These are phyloP conservation scores for Dichomitus squalens DNA, from an alignment of 1,284 basidiomycete species.

Conservation along the genomic window DNA sequence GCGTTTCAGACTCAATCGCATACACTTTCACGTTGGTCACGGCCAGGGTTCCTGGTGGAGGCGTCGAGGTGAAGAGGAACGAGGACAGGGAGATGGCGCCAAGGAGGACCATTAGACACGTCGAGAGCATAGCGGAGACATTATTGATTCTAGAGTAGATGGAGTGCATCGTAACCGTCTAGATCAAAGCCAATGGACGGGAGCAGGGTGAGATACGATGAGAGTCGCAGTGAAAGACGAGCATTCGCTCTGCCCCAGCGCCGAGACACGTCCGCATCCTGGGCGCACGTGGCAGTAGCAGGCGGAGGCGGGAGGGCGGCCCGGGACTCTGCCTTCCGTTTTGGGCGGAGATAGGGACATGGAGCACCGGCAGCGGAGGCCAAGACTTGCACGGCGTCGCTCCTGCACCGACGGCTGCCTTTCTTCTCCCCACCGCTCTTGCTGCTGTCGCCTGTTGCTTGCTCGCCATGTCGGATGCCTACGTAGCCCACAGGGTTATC, in stretches of 20 bases:
- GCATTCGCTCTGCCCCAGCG: not conserved
- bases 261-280: not conserved
- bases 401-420: not conserved
- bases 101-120: slow-evolving; percentile 80
- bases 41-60: slow-evolving; percentile 54
- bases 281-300: not conserved
- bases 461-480: slow-evolving; percentile 38
- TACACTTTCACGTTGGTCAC: slow-evolving; percentile 35
- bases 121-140: slow-evolving; percentile 72
- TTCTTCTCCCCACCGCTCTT: slow-evolving; percentile 2
- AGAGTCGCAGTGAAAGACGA: too few relatives aligned
- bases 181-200: not conserved
- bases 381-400: not conserved
- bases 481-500: slow-evolving; percentile 61
- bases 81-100: slow-evolving; percentile 73
- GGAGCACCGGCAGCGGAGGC: not conserved
- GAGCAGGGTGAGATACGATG: too few relatives aligned
- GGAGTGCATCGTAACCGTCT: slow-evolving; percentile 58
- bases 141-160: slow-evolving; percentile 73
- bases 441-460: not conserved
- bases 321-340: not conserved
- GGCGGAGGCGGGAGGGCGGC: not conserved
- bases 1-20: slow-evolving; percentile 12
- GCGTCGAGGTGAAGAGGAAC: slow-evolving; percentile 61
- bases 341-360: not conserved